These are phyloP conservation scores for Leptographium galeiforme DNA, from an alignment of 2,329 filamentous ascomycete species.

Conservation along the genomic window DNA sequence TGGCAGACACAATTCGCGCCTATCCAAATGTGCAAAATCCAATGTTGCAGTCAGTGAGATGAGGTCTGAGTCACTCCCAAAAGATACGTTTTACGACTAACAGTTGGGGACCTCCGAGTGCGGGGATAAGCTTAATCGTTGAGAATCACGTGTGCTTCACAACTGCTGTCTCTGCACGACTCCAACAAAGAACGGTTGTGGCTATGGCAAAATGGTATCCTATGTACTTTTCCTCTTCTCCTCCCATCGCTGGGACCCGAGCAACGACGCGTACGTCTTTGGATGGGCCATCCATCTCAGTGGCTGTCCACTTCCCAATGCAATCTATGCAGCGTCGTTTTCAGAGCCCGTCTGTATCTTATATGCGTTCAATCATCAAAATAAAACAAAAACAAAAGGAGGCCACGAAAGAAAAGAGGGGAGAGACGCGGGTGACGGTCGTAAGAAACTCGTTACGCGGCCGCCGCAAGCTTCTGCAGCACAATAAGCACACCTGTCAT, in stretches of 20 bases:
- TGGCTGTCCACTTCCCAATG: background rate
- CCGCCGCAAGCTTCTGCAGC: slow-evolving; percentile 8
- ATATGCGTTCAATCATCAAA: background rate
- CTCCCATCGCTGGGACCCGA: background rate
- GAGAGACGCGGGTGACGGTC: too few species aligned
- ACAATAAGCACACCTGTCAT: slow-evolving; percentile 12
- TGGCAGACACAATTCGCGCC: too few species aligned
- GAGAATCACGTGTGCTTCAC: too few species aligned
- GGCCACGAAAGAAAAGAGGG: background rate
- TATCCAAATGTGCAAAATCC: too few species aligned
- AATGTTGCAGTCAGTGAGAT: too few species aligned
- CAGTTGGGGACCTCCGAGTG: too few species aligned
- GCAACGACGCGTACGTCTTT: background rate
- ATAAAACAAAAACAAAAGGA: background rate
- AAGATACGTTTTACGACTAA: too few species aligned
- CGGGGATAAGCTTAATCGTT: too few species aligned
- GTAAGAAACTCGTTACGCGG: background rate
- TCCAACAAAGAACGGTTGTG: background rate
- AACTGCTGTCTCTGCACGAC: background rate
- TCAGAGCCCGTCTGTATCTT: background rate
- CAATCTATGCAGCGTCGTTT: background rate
- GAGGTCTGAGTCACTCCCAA: too few species aligned
- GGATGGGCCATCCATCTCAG: background rate
- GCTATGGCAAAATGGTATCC: background rate
- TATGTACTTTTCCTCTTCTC: background rate